Evolutionary conservation across 2,329 filamentous ascomycete species (phyloP).

Genomic region (Fusarium sp.): DNA sequence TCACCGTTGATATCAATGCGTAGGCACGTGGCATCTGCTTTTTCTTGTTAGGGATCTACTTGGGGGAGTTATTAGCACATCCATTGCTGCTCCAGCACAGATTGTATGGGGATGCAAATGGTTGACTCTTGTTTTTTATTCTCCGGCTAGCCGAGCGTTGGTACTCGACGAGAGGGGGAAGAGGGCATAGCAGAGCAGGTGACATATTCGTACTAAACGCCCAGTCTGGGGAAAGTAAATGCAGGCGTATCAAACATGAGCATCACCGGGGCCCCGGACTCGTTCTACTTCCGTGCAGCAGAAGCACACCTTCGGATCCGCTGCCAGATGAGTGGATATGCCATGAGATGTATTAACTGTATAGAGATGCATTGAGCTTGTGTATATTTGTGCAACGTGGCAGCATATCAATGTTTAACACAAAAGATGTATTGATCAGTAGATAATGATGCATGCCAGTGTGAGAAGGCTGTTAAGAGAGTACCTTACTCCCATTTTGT

Average conservation of each 20-base stretch:
- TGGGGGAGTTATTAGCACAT: background rate
- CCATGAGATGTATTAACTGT: background rate
- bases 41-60: conserved; percentile 10
- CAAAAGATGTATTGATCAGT: conserved; percentile 18
- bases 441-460: conserved; percentile 21
- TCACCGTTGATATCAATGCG: conserved; percentile 31
- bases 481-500: background rate
- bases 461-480: background rate
- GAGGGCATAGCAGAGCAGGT: background rate
- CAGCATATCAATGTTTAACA: conserved; percentile 5
- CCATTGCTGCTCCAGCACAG: conserved; percentile 5
- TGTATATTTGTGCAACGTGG: conserved; percentile 16
- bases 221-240: conserved; percentile 25
- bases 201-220: background rate
- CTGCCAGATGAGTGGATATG: conserved; percentile 21
- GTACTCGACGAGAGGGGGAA: conserved; percentile 20
- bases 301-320: conserved; percentile 43
- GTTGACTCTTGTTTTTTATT: conserved; percentile 12
- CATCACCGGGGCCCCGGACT: conserved; percentile 31
- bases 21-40: background rate
- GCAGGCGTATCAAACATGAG: conserved; percentile 13
- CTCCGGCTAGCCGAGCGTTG: conserved; percentile 23
- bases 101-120: conserved; percentile 7
- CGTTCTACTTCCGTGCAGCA: conserved; percentile 16
- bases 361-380: background rate